phyloP scores from a whole-genome alignment of 2,329 filamentous ascomycete genomes.

The Stagonosporopsis tanaceti region DNA sequence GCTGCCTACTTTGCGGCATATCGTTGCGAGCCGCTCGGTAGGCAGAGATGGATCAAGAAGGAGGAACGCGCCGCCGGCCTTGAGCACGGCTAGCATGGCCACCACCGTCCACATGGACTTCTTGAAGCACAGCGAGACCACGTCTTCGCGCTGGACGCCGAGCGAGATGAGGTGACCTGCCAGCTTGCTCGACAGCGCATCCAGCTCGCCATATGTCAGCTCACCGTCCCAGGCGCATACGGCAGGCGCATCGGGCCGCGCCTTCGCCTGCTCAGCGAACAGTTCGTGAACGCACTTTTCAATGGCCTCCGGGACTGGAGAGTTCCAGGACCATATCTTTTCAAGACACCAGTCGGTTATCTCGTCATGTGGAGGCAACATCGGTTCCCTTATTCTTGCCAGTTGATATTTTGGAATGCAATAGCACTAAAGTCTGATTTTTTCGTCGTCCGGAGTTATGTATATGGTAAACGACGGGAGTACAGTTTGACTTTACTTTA shows the following conservation, averaged over 20 bases:
- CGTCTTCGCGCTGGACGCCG: neutral
- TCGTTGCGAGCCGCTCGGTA: neutral
- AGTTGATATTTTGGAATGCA: too few relatives aligned
- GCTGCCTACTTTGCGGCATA: neutral
- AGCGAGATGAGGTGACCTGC: neutral
- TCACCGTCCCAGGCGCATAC: slow-evolving; percentile 19
- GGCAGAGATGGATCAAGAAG: slow-evolving; percentile 40
- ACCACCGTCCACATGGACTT: slow-evolving; percentile 47
- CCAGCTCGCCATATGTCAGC: slow-evolving; percentile 20
- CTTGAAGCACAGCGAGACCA: slow-evolving; percentile 48
- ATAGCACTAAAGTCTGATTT: too few relatives aligned
- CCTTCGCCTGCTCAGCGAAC: neutral
- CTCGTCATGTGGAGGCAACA: too few relatives aligned
- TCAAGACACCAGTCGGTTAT: too few relatives aligned
- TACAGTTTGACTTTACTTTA: too few relatives aligned
- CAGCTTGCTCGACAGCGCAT: slow-evolving; percentile 6
- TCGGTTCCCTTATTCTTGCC: too few relatives aligned
- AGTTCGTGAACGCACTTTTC: neutral
- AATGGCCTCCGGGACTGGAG: too few relatives aligned
- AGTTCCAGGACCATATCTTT: too few relatives aligned
- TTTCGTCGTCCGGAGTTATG: too few relatives aligned
- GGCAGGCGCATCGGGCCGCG: slow-evolving; percentile 1
- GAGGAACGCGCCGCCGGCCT: slow-evolving; percentile 48
- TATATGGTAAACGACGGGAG: too few relatives aligned
- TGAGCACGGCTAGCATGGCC: slow-evolving; percentile 48